phyloP scores from a whole-genome alignment of 2,329 filamentous ascomycete genomes.

The Periconia sp. region DNA sequence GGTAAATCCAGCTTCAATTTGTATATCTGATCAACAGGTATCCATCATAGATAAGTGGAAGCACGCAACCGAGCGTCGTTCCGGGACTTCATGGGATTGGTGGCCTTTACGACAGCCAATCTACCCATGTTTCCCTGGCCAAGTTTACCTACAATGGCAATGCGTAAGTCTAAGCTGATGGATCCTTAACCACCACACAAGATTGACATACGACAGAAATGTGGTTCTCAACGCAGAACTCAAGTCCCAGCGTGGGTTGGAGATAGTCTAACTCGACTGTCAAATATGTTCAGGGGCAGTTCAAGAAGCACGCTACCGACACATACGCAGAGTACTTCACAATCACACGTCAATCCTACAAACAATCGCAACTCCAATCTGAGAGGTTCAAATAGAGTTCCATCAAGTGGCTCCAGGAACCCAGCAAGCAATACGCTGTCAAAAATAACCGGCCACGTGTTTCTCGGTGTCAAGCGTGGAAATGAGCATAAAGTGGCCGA shows the following conservation, averaged over 20 bases:
- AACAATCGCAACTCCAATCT: neutral
- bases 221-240: conserved; percentile 1
- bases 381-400: neutral
- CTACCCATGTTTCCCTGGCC: neutral
- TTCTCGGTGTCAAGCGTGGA: conserved; percentile 1
- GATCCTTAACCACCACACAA: neutral
- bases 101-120: conserved; percentile 1
- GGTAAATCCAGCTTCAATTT: conserved; percentile 1
- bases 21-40: neutral
- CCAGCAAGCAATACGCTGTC: neutral
- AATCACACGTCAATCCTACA: neutral
- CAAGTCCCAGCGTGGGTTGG: conserved; percentile 1
- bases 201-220: neutral
- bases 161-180: conserved; percentile 1
- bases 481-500: neutral
- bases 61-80: neutral
- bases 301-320: conserved; percentile 1
- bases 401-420: neutral
- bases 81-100: neutral
- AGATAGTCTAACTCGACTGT: neutral
- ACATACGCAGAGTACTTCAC: conserved; percentile 1
- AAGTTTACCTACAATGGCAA: conserved; percentile 1
- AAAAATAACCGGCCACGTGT: neutral
- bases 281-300: neutral
- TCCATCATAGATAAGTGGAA: conserved; percentile 1